Evolutionary conservation across 352 stramenopile genomes (phyloP).

Genomic region (Globisporangium carolinianum): DNA sequence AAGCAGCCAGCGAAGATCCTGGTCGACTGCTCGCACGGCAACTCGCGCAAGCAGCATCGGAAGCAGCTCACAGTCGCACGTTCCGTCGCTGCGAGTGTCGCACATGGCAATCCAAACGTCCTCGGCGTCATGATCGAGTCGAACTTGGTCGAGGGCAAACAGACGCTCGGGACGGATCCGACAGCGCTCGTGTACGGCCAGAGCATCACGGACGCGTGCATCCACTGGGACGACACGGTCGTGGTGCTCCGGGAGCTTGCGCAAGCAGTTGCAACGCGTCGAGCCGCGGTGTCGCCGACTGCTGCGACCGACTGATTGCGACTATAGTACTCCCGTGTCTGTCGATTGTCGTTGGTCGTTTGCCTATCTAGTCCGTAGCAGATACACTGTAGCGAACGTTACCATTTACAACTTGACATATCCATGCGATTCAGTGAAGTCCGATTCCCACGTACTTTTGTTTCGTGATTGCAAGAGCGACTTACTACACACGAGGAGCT

Average conservation of each 20-base stretch:
- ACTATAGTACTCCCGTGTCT: too few relatives aligned
- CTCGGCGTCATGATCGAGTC: conserved; percentile 87
- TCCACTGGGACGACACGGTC: conserved; percentile 80
- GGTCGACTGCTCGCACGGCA: conserved; percentile 87
- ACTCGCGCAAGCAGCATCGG: conserved; percentile 14
- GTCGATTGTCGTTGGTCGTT: too few relatives aligned
- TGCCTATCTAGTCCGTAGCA: too few relatives aligned
- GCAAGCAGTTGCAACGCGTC: conserved; percentile 39
- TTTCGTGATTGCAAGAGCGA: too few relatives aligned
- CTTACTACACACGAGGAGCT: too few relatives aligned
- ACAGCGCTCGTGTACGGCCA: conserved; percentile 76
- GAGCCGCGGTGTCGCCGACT: conserved; percentile 11
- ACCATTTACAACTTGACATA: too few relatives aligned
- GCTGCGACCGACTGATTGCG: too few relatives aligned
- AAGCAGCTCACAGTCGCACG: conserved; percentile 78
- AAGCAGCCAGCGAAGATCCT: conserved; percentile 74
- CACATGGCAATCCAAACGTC: conserved; percentile 54
- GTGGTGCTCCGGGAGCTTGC: conserved; percentile 50
- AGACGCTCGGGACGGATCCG: conserved; percentile 62
- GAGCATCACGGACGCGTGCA: conserved; percentile 86
- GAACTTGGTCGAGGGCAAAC: conserved; percentile 83
- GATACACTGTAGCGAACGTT: too few relatives aligned
- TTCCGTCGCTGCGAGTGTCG: conserved; percentile 61
- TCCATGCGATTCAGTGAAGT: too few relatives aligned
- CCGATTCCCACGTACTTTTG: too few relatives aligned